These are phyloP conservation scores for Kalmusia sp. DNA, from an alignment of 2,329 filamentous ascomycete species.

Conservation along the genomic window DNA sequence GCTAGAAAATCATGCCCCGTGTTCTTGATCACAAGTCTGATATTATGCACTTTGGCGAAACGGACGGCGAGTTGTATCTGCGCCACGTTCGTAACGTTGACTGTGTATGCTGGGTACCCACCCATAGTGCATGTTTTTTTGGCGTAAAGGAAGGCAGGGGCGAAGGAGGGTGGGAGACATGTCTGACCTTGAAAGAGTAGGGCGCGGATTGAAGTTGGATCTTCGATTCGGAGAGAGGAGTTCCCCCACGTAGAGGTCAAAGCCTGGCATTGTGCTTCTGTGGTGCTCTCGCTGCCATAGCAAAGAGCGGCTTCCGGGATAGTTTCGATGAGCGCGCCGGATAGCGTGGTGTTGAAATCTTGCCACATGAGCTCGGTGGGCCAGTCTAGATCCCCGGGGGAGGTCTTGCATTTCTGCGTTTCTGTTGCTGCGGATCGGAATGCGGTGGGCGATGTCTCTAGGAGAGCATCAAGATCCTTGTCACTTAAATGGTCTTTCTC, in stretches of 20 bases:
- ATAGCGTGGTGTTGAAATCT: conserved; percentile 22
- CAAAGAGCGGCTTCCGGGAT: conserved; percentile 30
- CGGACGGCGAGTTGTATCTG: conserved; percentile 8
- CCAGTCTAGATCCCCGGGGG: conserved; percentile 27
- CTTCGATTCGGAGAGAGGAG: conserved; percentile 15
- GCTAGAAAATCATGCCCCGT: conserved; percentile 19
- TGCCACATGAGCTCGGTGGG: conserved; percentile 23
- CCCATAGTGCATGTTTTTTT: background rate
- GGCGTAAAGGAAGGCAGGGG: background rate
- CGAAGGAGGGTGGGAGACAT: conserved; percentile 25
- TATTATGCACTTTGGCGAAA: conserved; percentile 17
- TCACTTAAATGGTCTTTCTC: too few species aligned
- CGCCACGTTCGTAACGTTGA: background rate
- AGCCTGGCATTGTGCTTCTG: conserved; percentile 18
- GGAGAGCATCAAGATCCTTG: too few species aligned
- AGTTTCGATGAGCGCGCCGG: conserved; percentile 24
- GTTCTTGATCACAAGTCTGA: conserved; percentile 20
- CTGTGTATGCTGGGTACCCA: background rate
- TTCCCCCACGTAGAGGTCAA: conserved; percentile 18
- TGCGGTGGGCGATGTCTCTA: too few species aligned
- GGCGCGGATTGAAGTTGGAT: conserved; percentile 34
- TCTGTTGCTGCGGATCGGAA: too few species aligned
- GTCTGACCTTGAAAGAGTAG: conserved; percentile 32
- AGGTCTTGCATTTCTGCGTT: conserved; percentile 23
- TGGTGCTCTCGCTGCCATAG: conserved; percentile 25